These are phyloP conservation scores for Capsicum chinense DNA, from an alignment of 257 asterid genomes.

Conservation along the genomic window DNA sequence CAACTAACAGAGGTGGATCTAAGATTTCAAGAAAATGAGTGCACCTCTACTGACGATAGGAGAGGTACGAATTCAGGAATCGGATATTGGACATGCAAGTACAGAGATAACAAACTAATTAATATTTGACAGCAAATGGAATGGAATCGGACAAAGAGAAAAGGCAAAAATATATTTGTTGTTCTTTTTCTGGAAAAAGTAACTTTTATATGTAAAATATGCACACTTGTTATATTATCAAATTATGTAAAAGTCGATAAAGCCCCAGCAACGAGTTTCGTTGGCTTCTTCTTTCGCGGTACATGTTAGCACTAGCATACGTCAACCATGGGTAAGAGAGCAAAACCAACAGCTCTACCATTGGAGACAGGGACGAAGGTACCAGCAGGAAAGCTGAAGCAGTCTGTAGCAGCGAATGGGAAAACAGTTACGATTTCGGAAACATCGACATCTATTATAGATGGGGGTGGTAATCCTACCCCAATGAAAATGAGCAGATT, in stretches of 20 bases:
- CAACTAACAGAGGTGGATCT: background rate
- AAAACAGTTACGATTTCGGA: no score
- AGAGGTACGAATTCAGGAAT: background rate
- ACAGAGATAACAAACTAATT: background rate
- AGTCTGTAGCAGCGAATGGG: no score
- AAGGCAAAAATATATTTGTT: background rate
- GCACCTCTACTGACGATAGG: background rate
- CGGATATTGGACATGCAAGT: background rate
- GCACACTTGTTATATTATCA: background rate
- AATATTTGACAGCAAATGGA: background rate
- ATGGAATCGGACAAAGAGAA: background rate
- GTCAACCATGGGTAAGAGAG: no score
- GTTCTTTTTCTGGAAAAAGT: background rate
- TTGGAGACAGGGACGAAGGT: no score
- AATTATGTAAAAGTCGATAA: background rate
- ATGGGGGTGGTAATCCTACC: no score
- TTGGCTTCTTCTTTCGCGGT: no score
- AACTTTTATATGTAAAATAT: background rate
- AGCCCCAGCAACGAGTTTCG: no score
- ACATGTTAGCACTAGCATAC: no score
- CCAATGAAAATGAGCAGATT: no score
- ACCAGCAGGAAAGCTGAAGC: no score
- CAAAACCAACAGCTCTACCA: no score
- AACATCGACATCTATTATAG: no score
- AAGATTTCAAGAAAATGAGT: constrained; percentile 4